Evolutionary conservation across 225 moss, liverwort and hornwort genomes (phyloP).

Genomic region (Physcomitrium patens): DNA sequence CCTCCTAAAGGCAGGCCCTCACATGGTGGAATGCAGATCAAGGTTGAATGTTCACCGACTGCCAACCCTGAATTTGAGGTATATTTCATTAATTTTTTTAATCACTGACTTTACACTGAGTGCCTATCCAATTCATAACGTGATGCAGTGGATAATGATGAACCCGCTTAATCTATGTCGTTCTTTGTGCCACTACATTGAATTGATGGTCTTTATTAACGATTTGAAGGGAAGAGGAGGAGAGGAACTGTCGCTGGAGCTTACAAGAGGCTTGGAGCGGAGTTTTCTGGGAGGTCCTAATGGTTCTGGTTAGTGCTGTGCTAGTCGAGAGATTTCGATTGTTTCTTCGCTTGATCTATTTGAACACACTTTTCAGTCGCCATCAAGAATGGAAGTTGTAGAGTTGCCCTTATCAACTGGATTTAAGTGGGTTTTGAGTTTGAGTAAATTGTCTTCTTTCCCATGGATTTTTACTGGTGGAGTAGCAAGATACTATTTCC

Average conservation of each 20-base stretch:
- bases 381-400: too few relatives aligned
- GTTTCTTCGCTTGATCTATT: neutral
- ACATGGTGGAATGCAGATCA: conserved; percentile 84
- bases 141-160: neutral
- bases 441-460: neutral
- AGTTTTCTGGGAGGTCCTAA: conserved; percentile 87
- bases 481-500: neutral
- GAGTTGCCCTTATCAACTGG: neutral
- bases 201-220: conserved; percentile 14
- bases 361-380: neutral
- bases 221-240: conserved; percentile 81
- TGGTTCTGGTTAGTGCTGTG: conserved; percentile 68
- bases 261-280: conserved; percentile 86
- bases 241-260: conserved; percentile 92
- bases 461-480: neutral
- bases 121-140: neutral
- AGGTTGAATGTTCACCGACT: conserved; percentile 88
- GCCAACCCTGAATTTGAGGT: conserved; percentile 94
- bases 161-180: neutral
- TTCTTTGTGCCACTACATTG: neutral
- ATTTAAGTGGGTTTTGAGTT: neutral
- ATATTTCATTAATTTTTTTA: neutral
- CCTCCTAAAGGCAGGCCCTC: conserved; percentile 78
- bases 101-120: neutral
- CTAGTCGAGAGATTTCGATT: conserved; percentile 3